Conservation (phyloP, 2,329 filamentous ascomycete species). For the Helotiales sp. region DNA sequence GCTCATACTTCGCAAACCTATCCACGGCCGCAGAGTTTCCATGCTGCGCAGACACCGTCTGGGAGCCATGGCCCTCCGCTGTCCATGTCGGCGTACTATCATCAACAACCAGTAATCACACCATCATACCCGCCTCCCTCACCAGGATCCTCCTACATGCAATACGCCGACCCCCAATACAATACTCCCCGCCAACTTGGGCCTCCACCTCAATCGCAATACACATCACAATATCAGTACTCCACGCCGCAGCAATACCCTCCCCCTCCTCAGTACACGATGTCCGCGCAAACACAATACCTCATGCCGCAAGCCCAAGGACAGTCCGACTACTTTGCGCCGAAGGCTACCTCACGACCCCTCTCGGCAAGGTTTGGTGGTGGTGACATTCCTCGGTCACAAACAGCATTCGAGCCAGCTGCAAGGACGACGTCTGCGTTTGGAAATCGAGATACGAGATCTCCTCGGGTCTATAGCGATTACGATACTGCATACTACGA, state of each 20-base stretch:
- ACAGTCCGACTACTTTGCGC: constrained; percentile 22
- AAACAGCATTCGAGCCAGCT: constrained; percentile 32
- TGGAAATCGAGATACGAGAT: constrained; percentile 24
- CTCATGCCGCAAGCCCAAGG: neutral
- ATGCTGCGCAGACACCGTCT: constrained; percentile 24
- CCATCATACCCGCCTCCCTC: constrained; percentile 32
- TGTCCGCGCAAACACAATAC: constrained; percentile 23
- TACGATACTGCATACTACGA: constrained; percentile 30
- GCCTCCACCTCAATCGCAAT: neutral
- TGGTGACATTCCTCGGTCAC: constrained; percentile 30
- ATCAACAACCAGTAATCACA: constrained; percentile 18
- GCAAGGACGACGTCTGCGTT: constrained; percentile 29
- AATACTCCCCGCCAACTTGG: neutral
- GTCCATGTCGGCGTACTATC: constrained; percentile 35
- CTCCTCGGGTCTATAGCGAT: constrained; percentile 1
- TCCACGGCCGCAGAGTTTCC: constrained; percentile 34
- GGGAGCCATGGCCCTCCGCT: constrained; percentile 34
- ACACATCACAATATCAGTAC: neutral
- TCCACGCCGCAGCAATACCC: constrained; percentile 10
- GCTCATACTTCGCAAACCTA: constrained; percentile 33
- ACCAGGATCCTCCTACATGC: constrained; percentile 31
- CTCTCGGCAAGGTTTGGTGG: constrained; percentile 36
- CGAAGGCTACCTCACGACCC: constrained; percentile 31
- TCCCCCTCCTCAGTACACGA: constrained; percentile 5
- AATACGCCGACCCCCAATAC: constrained; percentile 24